These are phyloP conservation scores for Neurospora tetraspora DNA, from an alignment of 495 filamentous ascomycete species.

Conservation along the genomic window DNA sequence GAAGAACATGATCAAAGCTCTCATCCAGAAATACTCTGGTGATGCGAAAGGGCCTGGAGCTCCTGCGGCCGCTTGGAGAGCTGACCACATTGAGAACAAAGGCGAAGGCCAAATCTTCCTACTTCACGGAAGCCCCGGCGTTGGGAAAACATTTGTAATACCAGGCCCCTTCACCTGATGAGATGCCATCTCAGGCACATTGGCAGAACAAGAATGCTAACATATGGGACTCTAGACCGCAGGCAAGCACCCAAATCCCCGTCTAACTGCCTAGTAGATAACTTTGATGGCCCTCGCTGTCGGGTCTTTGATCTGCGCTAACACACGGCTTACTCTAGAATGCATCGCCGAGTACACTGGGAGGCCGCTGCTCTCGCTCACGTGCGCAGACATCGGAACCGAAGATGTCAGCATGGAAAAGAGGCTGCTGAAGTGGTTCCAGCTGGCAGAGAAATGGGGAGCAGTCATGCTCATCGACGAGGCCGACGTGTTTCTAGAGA, in stretches of 20 bases:
- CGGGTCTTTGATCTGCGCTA: too few species aligned
- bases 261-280: too few species aligned
- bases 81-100: slow-evolving; percentile 29
- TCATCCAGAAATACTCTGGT: slow-evolving; percentile 19
- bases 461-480: slow-evolving; percentile 28
- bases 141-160: slow-evolving; percentile 28
- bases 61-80: slow-evolving; percentile 11
- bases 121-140: slow-evolving; percentile 38
- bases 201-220: too few species aligned
- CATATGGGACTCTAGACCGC: background rate
- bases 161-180: too few species aligned
- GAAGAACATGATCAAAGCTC: slow-evolving; percentile 22
- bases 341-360: slow-evolving; percentile 9
- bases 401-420: background rate
- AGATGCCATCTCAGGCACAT: too few species aligned
- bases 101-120: slow-evolving; percentile 37
- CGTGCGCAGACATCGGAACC: slow-evolving; percentile 14
- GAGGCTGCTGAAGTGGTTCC: slow-evolving; percentile 3
- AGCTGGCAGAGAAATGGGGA: slow-evolving; percentile 2
- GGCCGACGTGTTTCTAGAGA: slow-evolving; percentile 29
- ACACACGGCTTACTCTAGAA: too few species aligned
- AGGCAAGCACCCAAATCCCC: background rate
- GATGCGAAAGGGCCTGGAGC: background rate
- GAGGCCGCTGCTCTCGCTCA: slow-evolving; percentile 9
- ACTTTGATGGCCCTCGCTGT: too few species aligned